Evolutionary conservation across 2,329 filamentous ascomycete genomes (phyloP), one percentile per base, ranked within the genome.

Genomic region (Colletotrichum sp.): DNA sequence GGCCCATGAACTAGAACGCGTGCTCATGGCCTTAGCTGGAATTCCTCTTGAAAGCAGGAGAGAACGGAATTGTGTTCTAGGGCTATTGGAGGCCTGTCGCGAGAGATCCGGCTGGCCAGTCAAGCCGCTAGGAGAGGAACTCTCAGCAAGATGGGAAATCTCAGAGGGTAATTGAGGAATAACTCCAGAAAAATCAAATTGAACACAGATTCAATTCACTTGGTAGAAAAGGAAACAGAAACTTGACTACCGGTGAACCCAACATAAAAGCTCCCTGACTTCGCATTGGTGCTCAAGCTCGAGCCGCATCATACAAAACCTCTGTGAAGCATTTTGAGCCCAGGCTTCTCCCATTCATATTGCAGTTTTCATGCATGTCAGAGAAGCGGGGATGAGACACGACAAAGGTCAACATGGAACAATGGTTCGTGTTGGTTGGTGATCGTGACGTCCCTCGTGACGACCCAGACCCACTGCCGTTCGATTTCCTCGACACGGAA

Each of bases 31-130:
- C 26, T 9, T 52, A 76, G 74, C 75, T 5, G 75, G 75, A 4
- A 71, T 76, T 21, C 66, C 75, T 5, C 62, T 76, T 1, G 75
- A 76, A 36, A 55, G 52, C 13, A 52, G 13, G 9, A 55, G 39
- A 16, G 71, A 76, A 3, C 65, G 75, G 4, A n/a, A 18, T 3
- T 39, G 39, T 26, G 62, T 76, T 4, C 36, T 76, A 4, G 18
- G 67, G 4, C 9, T 76, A 18, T 52, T 76, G 8, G 62, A 76
- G 24, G 44, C 24, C 9, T 74, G 71, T 5, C 71, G 71, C 15
- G 10, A 62, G n/a, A 49, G 75, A 32, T 73, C 59, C 5, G 71
- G 75, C 5, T 76, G 71, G 75, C 75, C 75, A 6, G 32, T 76
- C 1, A 69, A 73, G 32, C 63, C 71, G 5, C 66, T 76, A 4